Conservation (phyloP, 345 rosid species). For the Turritis glabra region DNA sequence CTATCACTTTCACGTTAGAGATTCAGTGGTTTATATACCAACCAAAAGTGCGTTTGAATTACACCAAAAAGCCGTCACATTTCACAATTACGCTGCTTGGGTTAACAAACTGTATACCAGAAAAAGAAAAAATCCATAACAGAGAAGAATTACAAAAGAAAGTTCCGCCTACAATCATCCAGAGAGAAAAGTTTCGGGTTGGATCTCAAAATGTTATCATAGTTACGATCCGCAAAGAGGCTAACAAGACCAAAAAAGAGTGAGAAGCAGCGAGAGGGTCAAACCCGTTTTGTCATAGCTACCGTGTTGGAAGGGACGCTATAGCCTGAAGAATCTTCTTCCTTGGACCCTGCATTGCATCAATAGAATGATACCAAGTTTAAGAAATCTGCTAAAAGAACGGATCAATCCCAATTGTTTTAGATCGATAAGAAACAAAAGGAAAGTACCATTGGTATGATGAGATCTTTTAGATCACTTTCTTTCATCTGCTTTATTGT, state of each 20-base stretch:
- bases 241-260: slow-evolving; percentile 19
- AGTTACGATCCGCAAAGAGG: neutral
- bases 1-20: neutral
- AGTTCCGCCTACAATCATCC: slow-evolving; percentile 21
- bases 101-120: neutral
- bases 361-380: neutral
- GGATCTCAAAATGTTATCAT: slow-evolving; percentile 25
- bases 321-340: slow-evolving; percentile 89
- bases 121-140: neutral
- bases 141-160: slow-evolving; percentile 10
- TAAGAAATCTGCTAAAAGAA: neutral
- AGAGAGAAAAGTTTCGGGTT: slow-evolving; percentile 8
- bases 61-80: neutral
- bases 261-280: neutral
- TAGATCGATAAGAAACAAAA: neutral
- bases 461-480: slow-evolving; percentile 85
- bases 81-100: slow-evolving; percentile 14
- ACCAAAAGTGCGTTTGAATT: neutral
- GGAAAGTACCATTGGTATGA: slow-evolving; percentile 86
- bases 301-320: slow-evolving; percentile 52
- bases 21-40: neutral
- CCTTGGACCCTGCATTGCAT: slow-evolving; percentile 79
- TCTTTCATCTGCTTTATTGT: slow-evolving; percentile 95
- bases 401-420: neutral
- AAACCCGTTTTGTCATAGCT: slow-evolving; percentile 19